A percentile compares a stretch with the other conserved stretches of the same genome.
phyloP scores from a whole-genome alignment of 106 monocot species.

The Apostasia ramifera region DNA sequence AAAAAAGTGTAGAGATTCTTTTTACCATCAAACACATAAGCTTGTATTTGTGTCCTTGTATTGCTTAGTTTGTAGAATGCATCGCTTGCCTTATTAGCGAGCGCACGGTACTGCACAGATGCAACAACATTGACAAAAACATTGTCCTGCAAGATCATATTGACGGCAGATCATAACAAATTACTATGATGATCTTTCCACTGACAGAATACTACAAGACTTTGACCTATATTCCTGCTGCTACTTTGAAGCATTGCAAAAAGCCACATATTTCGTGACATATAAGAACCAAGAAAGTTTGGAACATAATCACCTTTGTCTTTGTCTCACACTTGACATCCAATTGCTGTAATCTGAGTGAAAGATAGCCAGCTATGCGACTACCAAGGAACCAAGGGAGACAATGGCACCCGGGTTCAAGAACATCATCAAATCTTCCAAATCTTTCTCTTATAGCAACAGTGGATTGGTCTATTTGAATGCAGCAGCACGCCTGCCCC shows the following conservation, averaged over 20 bases:
- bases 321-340: conserved; percentile 50
- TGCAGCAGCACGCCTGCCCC: conserved; percentile 36
- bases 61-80: conserved; percentile 68
- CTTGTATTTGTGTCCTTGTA: conserved; percentile 51
- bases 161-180: no score
- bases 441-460: conserved; percentile 44
- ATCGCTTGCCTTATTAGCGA: conserved; percentile 46
- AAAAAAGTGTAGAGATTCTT: background rate
- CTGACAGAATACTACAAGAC: no score
- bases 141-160: conserved; percentile 41
- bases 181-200: no score
- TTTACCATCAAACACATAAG: conserved; percentile 84
- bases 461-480: conserved; percentile 49
- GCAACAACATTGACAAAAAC: conserved; percentile 77
- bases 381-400: conserved; percentile 43
- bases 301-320: conserved; percentile 27
- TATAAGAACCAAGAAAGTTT: no score
- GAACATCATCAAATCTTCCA: conserved; percentile 45
- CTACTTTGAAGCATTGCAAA: no score
- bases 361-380: conserved; percentile 29
- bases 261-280: no score
- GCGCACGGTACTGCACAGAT: conserved; percentile 54
- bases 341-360: conserved; percentile 35
- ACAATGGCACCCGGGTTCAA: conserved; percentile 57
- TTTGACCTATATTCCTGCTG: no score